These are phyloP conservation scores for Stagonosporopsis cucurbitacearum DNA, from an alignment of 2,329 filamentous ascomycete genomes.

Conservation along the genomic window DNA sequence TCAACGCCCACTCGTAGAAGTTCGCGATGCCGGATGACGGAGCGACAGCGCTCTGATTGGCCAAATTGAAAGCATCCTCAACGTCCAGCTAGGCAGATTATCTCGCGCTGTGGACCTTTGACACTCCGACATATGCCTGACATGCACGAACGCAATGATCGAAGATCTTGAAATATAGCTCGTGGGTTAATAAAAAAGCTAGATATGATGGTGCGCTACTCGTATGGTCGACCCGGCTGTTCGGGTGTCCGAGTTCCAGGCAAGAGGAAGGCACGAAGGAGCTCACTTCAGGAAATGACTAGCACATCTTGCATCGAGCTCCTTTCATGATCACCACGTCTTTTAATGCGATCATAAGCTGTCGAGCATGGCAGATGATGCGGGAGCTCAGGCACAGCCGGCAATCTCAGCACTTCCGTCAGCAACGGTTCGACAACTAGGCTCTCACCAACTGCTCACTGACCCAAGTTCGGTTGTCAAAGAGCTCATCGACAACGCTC, in stretches of 20 bases:
- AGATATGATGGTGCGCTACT: slow-evolving; percentile 19
- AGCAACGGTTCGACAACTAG: slow-evolving; percentile 61
- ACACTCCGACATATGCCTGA: neutral
- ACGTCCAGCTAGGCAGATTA: slow-evolving; percentile 5
- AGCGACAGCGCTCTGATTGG: slow-evolving; percentile 28
- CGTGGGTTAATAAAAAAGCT: neutral
- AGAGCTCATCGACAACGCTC: slow-evolving; percentile 78
- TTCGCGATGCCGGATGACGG: slow-evolving; percentile 9
- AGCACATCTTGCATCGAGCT: neutral
- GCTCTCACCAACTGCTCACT: slow-evolving; percentile 66
- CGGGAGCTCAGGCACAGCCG: slow-evolving; percentile 2
- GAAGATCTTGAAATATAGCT: no score
- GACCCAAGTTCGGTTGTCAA: slow-evolving; percentile 71
- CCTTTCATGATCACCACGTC: neutral
- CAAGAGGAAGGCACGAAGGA: slow-evolving; percentile 29
- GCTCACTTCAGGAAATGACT: slow-evolving; percentile 5
- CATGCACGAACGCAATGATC: neutral
- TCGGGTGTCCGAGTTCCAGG: neutral
- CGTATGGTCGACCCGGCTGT: neutral
- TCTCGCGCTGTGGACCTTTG: neutral
- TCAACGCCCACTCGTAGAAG: slow-evolving; percentile 5
- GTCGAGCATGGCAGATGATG: neutral
- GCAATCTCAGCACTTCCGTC: slow-evolving; percentile 52
- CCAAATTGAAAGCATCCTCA: slow-evolving; percentile 29
- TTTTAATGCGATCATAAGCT: neutral